phyloP scores from a whole-genome alignment of 176 grass and related monocot species.

The Hyparrhenia diplandra region DNA sequence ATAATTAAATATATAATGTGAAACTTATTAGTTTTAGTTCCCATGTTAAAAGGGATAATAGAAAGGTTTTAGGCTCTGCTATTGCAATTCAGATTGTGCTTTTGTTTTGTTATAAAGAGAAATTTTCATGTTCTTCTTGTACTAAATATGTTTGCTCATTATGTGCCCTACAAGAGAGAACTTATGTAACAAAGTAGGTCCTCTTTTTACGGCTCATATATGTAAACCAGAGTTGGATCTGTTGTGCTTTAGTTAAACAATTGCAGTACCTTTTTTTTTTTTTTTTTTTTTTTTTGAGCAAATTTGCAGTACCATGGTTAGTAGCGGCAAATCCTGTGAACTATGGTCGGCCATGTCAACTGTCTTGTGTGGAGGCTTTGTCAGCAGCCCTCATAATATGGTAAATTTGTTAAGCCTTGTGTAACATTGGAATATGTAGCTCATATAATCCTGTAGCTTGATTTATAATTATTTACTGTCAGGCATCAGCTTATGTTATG shows the following conservation, averaged over 20 bases:
- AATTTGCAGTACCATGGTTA: slow-evolving; percentile 99
- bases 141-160: background rate
- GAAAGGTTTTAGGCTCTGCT: background rate
- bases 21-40: background rate
- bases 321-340: slow-evolving; percentile 99
- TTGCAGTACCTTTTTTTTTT: too few relatives aligned
- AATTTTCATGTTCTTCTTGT: background rate
- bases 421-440: background rate
- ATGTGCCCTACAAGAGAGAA: background rate
- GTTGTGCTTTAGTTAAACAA: background rate
- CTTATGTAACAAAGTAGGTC: background rate
- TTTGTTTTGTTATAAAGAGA: background rate
- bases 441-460: background rate
- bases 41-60: background rate
- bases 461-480: background rate
- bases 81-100: background rate
- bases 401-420: slow-evolving; percentile 27
- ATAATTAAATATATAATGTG: background rate
- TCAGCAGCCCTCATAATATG: slow-evolving; percentile 98
- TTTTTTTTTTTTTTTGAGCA: too few relatives aligned
- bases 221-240: background rate
- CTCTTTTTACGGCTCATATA: background rate
- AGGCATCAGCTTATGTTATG: slow-evolving; percentile 17
- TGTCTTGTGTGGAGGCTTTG: slow-evolving; percentile 97
- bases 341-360: slow-evolving; percentile 88